Conservation (phyloP, 2,329 filamentous ascomycete genomes). For the Xylaria sp. region DNA sequence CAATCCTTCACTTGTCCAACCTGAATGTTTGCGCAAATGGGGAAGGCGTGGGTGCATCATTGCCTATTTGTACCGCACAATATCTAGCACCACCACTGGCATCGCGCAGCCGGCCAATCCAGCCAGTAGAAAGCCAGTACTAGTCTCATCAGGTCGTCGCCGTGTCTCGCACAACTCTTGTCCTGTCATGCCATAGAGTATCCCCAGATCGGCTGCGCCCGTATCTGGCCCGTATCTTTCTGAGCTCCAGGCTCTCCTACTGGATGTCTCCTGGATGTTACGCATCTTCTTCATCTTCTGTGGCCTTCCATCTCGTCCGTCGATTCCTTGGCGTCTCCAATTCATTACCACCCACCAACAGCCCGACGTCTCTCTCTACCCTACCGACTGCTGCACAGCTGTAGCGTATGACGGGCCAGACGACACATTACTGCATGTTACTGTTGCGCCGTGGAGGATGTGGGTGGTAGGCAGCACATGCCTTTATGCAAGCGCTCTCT, state of each 20-base stretch:
- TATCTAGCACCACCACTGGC: neutral
- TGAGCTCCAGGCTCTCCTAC: neutral
- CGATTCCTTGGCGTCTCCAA: constrained; percentile 36
- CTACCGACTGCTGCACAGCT: neutral
- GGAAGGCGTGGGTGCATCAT: neutral
- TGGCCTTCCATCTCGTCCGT: constrained; percentile 13
- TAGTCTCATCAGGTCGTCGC: neutral
- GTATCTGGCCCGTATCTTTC: neutral
- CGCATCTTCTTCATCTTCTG: constrained; percentile 5
- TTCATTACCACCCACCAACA: constrained; percentile 25
- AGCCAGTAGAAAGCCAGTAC: neutral
- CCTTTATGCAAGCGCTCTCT: constrained; percentile 18
- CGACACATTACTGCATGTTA: constrained; percentile 17
- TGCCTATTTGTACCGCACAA: neutral
- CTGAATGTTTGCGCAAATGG: neutral
- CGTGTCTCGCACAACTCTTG: neutral
- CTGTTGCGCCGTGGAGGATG: neutral
- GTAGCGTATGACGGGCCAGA: constrained; percentile 15
- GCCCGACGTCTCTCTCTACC: constrained; percentile 11
- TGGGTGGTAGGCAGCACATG: neutral
- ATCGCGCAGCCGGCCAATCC: neutral
- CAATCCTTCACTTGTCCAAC: neutral
- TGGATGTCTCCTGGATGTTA: neutral
- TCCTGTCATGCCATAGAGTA: constrained; percentile 3
- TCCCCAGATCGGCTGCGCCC: neutral